Conservation (phyloP, 192 early-diverging fungal species). For the Coemansia sp. region DNA sequence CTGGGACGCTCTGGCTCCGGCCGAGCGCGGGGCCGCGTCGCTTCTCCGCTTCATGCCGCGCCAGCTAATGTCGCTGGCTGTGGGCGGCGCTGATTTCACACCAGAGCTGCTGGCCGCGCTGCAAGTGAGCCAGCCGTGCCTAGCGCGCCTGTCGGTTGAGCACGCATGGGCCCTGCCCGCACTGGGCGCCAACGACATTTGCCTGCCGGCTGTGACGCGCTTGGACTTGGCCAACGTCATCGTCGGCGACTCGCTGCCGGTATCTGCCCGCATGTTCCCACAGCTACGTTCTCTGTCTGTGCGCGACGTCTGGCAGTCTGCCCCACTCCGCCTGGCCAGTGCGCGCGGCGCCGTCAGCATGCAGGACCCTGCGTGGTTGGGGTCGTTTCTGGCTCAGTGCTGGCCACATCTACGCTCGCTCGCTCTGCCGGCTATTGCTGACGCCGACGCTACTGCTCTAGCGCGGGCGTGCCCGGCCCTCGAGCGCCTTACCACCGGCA, state of each 20-base stretch:
- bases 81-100: conserved; percentile 31
- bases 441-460: conserved; percentile 19
- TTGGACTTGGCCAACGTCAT: conserved; percentile 35
- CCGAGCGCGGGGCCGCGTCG: conserved; percentile 17
- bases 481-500: conserved; percentile 28
- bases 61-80: conserved; percentile 22
- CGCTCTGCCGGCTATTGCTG: conserved; percentile 33
- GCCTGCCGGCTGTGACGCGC: conserved; percentile 7
- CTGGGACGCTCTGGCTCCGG: conserved; percentile 29
- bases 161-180: conserved; percentile 33
- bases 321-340: background rate
- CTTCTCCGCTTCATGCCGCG: conserved; percentile 10
- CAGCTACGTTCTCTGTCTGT: conserved; percentile 18
- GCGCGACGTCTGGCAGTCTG: conserved; percentile 35
- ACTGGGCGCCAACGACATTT: conserved; percentile 1
- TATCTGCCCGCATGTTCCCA: conserved; percentile 21
- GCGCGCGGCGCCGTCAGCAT: conserved; percentile 36
- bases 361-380: conserved; percentile 30
- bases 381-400: conserved; percentile 2
- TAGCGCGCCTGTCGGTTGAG: conserved; percentile 15
- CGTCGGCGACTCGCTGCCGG: conserved; percentile 15
- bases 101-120: conserved; percentile 28
- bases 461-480: conserved; percentile 22
- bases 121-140: conserved; percentile 13
- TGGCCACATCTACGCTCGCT: conserved; percentile 28